phyloP scores from a whole-genome alignment of 306 rosid genomes.

The Malus orientalis region DNA sequence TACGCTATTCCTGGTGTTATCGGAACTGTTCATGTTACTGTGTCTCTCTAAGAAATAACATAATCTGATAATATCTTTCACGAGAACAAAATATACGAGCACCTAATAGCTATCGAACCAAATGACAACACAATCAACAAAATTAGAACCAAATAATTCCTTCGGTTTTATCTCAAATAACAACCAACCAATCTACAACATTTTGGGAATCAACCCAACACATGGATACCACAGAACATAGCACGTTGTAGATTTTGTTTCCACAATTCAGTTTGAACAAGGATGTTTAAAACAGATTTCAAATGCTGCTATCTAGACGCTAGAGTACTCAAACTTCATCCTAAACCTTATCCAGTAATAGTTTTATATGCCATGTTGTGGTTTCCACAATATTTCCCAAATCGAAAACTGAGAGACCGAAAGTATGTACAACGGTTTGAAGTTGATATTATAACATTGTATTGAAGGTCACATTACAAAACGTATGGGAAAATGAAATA shows the following conservation, averaged over 20 bases:
- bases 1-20: too few relatives aligned
- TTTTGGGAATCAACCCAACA: too few relatives aligned
- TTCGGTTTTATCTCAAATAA: background rate
- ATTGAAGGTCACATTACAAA: background rate
- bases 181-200: background rate
- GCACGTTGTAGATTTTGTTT: too few relatives aligned
- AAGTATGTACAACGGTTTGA: background rate
- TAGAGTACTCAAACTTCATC: background rate
- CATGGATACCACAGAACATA: too few relatives aligned
- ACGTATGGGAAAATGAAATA: background rate
- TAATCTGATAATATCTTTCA: too few relatives aligned
- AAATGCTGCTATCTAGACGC: background rate
- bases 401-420: background rate
- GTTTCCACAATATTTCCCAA: background rate
- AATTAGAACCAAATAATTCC: background rate
- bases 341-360: background rate
- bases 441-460: background rate
- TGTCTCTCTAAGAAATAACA: background rate
- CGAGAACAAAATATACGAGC: too few relatives aligned
- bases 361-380: background rate
- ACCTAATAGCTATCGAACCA: too few relatives aligned
- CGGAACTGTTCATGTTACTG: background rate
- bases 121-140: too few relatives aligned
- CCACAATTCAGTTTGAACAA: too few relatives aligned
- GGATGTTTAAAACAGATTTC: background rate